Evolutionary conservation across 108 stramenopile genomes (phyloP).

Genomic region (Epipyxis sp.): DNA sequence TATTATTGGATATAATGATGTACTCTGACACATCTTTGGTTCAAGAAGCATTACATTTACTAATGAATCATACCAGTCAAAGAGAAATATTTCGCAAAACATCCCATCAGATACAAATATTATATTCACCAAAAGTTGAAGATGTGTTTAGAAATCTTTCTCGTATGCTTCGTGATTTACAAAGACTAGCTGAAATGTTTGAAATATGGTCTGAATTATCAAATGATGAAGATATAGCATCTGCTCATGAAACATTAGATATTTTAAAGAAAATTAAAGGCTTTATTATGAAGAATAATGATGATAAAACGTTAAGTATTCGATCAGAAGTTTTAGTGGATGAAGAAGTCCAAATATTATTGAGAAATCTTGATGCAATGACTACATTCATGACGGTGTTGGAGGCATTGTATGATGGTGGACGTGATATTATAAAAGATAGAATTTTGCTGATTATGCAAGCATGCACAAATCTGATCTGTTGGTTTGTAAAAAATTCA

Average conservation of each 20-base stretch:
- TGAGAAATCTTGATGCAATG: slow-evolving; percentile 22
- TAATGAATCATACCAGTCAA: slow-evolving; percentile 22
- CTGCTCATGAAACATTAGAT: background rate
- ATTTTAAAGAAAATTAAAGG: slow-evolving; percentile 20
- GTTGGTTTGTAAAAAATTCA: slow-evolving; percentile 21
- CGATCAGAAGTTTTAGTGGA: slow-evolving; percentile 7
- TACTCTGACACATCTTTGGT: background rate
- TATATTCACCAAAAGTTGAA: slow-evolving; percentile 14
- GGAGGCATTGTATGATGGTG: slow-evolving; percentile 25
- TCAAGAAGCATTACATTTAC: slow-evolving; percentile 14
- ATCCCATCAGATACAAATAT: slow-evolving; percentile 11
- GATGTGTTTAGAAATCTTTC: background rate
- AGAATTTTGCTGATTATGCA: background rate
- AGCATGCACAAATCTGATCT: background rate
- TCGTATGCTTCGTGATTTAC: background rate
- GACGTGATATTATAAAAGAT: background rate
- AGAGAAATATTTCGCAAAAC: background rate
- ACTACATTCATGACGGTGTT: slow-evolving; percentile 9
- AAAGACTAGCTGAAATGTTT: slow-evolving; percentile 27
- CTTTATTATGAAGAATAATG: slow-evolving; percentile 10
- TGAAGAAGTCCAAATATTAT: slow-evolving; percentile 16
- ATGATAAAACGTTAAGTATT: slow-evolving; percentile 2
- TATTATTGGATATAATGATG: slow-evolving; percentile 26
- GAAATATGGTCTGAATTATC: slow-evolving; percentile 29
- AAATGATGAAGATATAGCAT: slow-evolving; percentile 1